Evolutionary conservation across 768 basidiomycete species (phyloP), one percentile per base, ranked within the genome.

Genomic region (Phylloporus scabripes): DNA sequence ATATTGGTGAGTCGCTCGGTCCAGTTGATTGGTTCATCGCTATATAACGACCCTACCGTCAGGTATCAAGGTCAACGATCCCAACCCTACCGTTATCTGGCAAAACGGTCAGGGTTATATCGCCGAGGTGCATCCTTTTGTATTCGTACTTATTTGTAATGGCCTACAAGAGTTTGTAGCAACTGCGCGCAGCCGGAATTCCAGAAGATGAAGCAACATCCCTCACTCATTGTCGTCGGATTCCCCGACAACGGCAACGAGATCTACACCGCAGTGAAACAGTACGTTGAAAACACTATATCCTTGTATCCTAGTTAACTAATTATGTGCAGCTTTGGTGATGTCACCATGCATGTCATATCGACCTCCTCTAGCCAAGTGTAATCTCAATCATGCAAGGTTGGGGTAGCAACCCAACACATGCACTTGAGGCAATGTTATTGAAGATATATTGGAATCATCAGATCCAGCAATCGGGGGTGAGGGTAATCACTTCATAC

Each of bases 401-500:
- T 76, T 57, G 89, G 89, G 21, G 80, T 89, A 7, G 81, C 87
- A 0, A 91, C 88, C 0, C 88, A 91, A n/a, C n/a, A n/a, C n/a
- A n/a, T n/a, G n/a, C n/a, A n/a, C n/a, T n/a, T n/a, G n/a, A n/a
- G n/a, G n/a, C n/a, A n/a, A n/a, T n/a, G n/a, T n/a, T n/a, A n/a
- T n/a, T n/a, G n/a, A n/a, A n/a, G n/a, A n/a, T n/a, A n/a, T n/a
- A n/a, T n/a, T n/a, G n/a, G n/a, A n/a, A n/a, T n/a, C n/a, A n/a
- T n/a, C n/a, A n/a, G n/a, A n/a, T n/a, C n/a, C n/a, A n/a, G n/a
- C n/a, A n/a, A n/a, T n/a, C n/a, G n/a, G n/a, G n/a, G n/a, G n/a
- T n/a, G n/a, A n/a, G n/a, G n/a, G n/a, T n/a, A n/a, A n/a, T n/a
- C n/a, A n/a, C n/a, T n/a, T n/a, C n/a, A n/a, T n/a, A n/a, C n/a